phyloP scores from a whole-genome alignment of 2,329 filamentous ascomycete species.

The Sporothrix mexicana region DNA sequence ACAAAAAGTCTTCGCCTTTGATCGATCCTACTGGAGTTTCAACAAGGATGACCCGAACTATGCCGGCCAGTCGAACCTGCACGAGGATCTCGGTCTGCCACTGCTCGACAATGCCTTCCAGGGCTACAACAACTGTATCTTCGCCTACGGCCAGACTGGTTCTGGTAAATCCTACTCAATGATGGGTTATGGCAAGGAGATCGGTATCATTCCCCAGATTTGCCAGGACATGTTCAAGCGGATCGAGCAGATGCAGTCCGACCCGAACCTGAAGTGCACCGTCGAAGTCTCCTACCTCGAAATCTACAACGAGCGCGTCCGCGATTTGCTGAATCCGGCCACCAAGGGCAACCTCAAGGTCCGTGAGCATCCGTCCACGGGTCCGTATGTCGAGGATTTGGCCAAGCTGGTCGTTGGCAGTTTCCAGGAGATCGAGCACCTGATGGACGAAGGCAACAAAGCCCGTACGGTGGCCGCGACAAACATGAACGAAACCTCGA shows the following conservation, averaged over 20 bases:
- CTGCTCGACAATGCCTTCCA: slow-evolving; percentile 99
- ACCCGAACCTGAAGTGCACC: slow-evolving; percentile 93
- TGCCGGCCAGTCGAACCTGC: slow-evolving; percentile 89
- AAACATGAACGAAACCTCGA: slow-evolving; percentile 99
- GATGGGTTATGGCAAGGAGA: slow-evolving; percentile 80
- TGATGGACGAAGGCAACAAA: slow-evolving; percentile 99
- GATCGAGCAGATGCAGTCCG: slow-evolving; percentile 76
- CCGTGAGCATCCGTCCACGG: slow-evolving; percentile 90
- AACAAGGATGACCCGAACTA: slow-evolving; percentile 80
- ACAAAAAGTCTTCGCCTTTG: slow-evolving; percentile 90
- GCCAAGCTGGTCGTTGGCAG: slow-evolving; percentile 92
- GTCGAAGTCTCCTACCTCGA: slow-evolving; percentile 98
- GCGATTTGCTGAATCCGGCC: slow-evolving; percentile 82
- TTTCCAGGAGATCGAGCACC: slow-evolving; percentile 92
- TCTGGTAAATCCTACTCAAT: slow-evolving; percentile 98
- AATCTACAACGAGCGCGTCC: slow-evolving; percentile 98
- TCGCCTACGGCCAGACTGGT: slow-evolving; percentile 97
- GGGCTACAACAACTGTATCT: slow-evolving; percentile 98
- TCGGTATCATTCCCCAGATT: slow-evolving; percentile 90
- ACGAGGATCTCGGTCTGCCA: slow-evolving; percentile 91
- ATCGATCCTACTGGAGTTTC: slow-evolving; percentile 98
- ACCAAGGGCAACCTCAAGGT: slow-evolving; percentile 82
- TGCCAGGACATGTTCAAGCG: slow-evolving; percentile 96
- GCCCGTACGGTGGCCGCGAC: slow-evolving; percentile 96
- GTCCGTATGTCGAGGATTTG: slow-evolving; percentile 95